Percentiles rank a stretch among this genome's conserved stretches.
phyloP scores from a whole-genome alignment of 768 basidiomycete genomes.

The Suillus decipiens region DNA sequence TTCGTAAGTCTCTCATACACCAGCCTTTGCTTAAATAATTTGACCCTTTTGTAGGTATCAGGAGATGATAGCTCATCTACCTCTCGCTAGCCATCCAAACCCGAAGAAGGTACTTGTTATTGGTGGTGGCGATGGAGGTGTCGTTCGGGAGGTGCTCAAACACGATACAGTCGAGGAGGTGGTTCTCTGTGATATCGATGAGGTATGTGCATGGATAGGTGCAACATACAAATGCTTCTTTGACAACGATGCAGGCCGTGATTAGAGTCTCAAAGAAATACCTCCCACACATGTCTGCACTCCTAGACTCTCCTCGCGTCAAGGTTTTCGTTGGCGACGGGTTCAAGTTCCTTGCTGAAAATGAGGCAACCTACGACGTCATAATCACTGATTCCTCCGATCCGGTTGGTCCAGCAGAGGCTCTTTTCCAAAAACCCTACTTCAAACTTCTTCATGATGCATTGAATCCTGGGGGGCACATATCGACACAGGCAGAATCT shows the following conservation, averaged over 20 bases:
- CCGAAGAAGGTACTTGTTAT: conserved; percentile 96
- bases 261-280: conserved; percentile 91
- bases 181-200: conserved; percentile 97
- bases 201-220: conserved; percentile 46
- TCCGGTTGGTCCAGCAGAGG: conserved; percentile 92
- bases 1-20: conserved; percentile 59
- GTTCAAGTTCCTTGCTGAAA: conserved; percentile 93
- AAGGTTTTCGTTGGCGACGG: conserved; percentile 90
- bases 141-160: conserved; percentile 96
- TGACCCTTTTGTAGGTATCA: conserved; percentile 67
- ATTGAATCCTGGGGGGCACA: conserved; percentile 84
- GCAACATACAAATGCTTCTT: background rate
- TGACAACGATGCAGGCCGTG: conserved; percentile 63
- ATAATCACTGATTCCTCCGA: conserved; percentile 99
- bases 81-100: conserved; percentile 95
- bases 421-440: conserved; percentile 96
- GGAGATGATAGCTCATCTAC: conserved; percentile 98
- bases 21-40: background rate
- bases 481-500: conserved; percentile 95
- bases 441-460: conserved; percentile 93
- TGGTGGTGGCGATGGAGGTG: conserved; percentile 97
- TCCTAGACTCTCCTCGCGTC: conserved; percentile 80
- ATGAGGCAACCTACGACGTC: conserved; percentile 88
- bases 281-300: conserved; percentile 91
- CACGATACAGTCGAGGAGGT: conserved; percentile 89